Base-by-base conservation (phyloP, 345 rosid species). In the Laguncularia racemosa region DNA sequence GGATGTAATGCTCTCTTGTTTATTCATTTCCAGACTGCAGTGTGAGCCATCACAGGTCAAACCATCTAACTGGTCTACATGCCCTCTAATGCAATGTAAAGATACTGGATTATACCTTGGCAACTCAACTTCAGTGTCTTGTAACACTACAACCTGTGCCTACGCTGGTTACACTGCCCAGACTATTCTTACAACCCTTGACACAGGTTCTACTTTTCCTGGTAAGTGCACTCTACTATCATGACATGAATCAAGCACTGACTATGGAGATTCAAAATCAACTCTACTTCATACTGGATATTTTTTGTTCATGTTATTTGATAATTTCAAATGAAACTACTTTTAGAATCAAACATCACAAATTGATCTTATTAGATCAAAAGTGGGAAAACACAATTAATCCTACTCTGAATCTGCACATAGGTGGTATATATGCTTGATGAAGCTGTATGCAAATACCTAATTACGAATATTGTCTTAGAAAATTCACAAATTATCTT, bases 151-250 rank as follows among this genome's bases (percentile, higher is more conserved):
- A 16, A 60, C 81, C 47, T 93, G 97, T 28, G 61, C 82, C 53
- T 93, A 93, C 56, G 78, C 95, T 53, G 97, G 97, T 46, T 87
- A 66, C 69, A 48, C 55, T 13, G 66, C 57, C 62, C 64, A 71
- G 61, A 60, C 66, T 57, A 79, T 93, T 67, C 50, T 73, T 53
- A 76, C 92, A 15, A 60, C 54, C 6, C 72, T 66, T 13, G 62
- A 59, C 59, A 73, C 80, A 10, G 55, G 55, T 21, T 50, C 79
- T 5, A 67, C 78, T 46, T 82, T 86, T 57, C 56, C 80, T 16
- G 65, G 78, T 75, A 71, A 71, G 46, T 58, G 70, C 56, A 18
- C 51, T 13, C 23, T 20, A 46, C 9, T 16, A 12, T 50, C 38
- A 58, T 45, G 50, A 26, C 2, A 14, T 11, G n/a, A 48, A 48